These are phyloP conservation scores for Cystofilobasidium macerans DNA, from an alignment of 768 basidiomycete genomes.

Conservation along the genomic window DNA sequence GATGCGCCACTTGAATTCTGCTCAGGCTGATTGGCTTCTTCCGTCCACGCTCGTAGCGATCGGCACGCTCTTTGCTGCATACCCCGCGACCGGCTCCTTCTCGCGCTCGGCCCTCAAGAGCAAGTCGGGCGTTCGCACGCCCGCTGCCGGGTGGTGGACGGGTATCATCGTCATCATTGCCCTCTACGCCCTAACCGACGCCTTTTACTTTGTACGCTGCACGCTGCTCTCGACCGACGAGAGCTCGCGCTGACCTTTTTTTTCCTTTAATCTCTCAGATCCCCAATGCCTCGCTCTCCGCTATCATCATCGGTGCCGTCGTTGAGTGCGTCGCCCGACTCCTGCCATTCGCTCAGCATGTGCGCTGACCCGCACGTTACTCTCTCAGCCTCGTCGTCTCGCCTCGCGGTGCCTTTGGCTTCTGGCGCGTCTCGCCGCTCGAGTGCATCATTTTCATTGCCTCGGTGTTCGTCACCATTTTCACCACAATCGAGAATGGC, in stretches of 20 bases:
- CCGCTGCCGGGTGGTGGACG: conserved; percentile 72
- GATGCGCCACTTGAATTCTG: too few relatives aligned
- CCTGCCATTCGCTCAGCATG: too few relatives aligned
- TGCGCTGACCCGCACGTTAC: too few relatives aligned
- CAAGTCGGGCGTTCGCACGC: conserved; percentile 95
- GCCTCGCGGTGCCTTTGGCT: conserved; percentile 68
- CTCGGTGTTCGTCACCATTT: conserved; percentile 46
- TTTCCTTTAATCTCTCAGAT: neutral
- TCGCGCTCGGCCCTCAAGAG: conserved; percentile 93
- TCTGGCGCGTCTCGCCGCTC: conserved; percentile 86
- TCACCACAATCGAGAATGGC: conserved; percentile 67
- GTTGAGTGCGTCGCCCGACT: too few relatives aligned
- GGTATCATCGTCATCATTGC: conserved; percentile 84
- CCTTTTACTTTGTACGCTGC: neutral
- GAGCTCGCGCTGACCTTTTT: too few relatives aligned
- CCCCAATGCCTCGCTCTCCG: conserved; percentile 15
- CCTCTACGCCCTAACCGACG: conserved; percentile 53
- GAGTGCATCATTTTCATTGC: conserved; percentile 47
- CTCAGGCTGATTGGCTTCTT: too few relatives aligned
- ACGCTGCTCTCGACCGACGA: too few relatives aligned
- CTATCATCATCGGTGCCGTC: conserved; percentile 37
- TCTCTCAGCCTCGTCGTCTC: conserved; percentile 74
- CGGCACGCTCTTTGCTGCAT: conserved; percentile 79
- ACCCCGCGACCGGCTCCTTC: conserved; percentile 96
- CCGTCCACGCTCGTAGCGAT: too few relatives aligned